Conservation (phyloP, 441 rosid species). For the Pelargonium australe region DNA sequence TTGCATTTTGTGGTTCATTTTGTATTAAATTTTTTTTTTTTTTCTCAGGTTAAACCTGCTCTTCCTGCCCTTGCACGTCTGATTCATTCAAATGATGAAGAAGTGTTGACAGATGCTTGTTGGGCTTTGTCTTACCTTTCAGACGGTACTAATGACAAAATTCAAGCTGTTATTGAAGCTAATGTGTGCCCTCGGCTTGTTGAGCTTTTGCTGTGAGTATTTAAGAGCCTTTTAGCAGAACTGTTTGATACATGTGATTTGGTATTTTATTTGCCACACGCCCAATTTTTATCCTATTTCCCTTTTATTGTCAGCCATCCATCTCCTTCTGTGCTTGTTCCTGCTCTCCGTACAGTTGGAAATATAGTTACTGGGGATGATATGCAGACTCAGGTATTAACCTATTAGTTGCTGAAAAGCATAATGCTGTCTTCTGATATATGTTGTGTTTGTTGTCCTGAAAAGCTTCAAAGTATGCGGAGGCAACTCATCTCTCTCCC, state of each 20-base stretch:
- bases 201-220: background rate
- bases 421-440: background rate
- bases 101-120: constrained; percentile 6
- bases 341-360: constrained; percentile 82
- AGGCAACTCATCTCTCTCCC: too few species aligned
- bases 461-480: too few species aligned
- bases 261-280: background rate
- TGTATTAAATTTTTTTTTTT: too few species aligned
- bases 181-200: constrained; percentile 6
- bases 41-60: background rate
- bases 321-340: constrained; percentile 78
- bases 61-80: constrained; percentile 11
- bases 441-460: too few species aligned
- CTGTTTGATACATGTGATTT: background rate
- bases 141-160: constrained; percentile 6
- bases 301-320: constrained; percentile 43
- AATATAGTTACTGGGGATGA: constrained; percentile 89
- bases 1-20: too few species aligned
- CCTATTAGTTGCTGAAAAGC: background rate
- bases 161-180: constrained; percentile 8
- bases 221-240: background rate
- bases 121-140: constrained; percentile 1
- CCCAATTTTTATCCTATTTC: background rate
- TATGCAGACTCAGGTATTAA: constrained; percentile 68
- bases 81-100: background rate